Evolutionary conservation across 106 monocot species (phyloP), one percentile per base, ranked within the genome.

Genomic region (Acorus calamus): DNA sequence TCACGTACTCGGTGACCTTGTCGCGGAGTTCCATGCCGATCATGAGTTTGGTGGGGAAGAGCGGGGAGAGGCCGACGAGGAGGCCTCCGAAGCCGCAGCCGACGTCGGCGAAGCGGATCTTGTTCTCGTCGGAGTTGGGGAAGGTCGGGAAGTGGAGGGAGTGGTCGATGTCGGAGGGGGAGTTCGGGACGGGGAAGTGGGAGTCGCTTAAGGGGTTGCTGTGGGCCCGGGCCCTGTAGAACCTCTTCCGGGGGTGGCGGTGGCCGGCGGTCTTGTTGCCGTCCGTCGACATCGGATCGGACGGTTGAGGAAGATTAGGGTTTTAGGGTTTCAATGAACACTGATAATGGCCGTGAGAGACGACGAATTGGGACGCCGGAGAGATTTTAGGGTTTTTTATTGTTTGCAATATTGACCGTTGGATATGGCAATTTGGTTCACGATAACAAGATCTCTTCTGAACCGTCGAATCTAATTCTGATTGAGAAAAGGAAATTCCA

Each of bases 181-280:
- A 73, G 11, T 85, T 76, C 51, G 96, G 91, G 49, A 98, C 70
- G 6, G 96, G 96, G 71, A 98, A 98, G 74, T 98, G 87, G 4
- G 87, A 98, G 68, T 98, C 96, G 62, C 96, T 91, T 8, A 98
- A 76, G 3, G 96, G 96, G 75, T 98, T 98, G 78, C 96, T 98
- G 78, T 98, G 96, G n/a, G 96, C 96, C 44, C 96, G 69, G 45
- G 96, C 91, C 69, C 96, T 78, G 62, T 88, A 98, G 70, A 98
- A 98, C 5, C 91, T 77, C 60, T 91, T 98, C 66, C 87, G 55
- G 1, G 91, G 96, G 46, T 82, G 90, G 11, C 63, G 78, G 28
- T 28, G 28, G 28, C 28, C 28, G 28, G 28, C 28, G 28, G 28
- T 28, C 28, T 28, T 28, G 28, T 28, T 28, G 28, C 28, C 28